Conservation (phyloP, 2,329 filamentous ascomycete species). For the Drechslerella stenobrocha region DNA sequence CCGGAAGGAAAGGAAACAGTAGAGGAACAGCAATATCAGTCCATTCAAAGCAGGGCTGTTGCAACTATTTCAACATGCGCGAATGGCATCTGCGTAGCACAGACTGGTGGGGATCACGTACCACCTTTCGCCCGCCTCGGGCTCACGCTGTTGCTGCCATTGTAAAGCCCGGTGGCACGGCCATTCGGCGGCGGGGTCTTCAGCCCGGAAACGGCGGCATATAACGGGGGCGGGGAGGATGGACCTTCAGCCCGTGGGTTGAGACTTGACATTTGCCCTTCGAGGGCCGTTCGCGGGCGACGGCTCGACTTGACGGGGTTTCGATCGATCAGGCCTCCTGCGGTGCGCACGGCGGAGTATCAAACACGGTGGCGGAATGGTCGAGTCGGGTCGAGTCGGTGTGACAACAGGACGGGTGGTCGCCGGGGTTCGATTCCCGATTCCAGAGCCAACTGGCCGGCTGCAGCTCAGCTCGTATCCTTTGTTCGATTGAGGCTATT, state of each 20-base stretch:
- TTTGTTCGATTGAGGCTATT: conserved; percentile 1
- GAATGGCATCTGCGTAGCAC: conserved; percentile 2
- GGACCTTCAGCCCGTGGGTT: conserved; percentile 48
- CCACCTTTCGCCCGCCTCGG: conserved; percentile 43
- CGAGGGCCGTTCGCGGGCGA: conserved; percentile 42
- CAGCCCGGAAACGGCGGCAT: conserved; percentile 43
- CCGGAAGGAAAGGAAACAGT: conserved; percentile 1
- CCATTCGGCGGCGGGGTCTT: conserved; percentile 47
- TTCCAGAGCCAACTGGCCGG: background rate
- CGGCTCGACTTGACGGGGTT: conserved; percentile 23
- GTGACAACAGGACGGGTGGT: background rate
- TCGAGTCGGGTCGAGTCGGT: background rate
- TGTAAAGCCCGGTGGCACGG: conserved; percentile 37
- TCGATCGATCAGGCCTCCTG: conserved; percentile 3
- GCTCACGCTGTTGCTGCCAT: conserved; percentile 45
- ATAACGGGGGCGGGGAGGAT: conserved; percentile 46
- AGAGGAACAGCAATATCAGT: background rate
- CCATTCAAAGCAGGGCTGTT: background rate
- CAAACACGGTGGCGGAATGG: background rate
- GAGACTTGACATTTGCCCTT: conserved; percentile 47
- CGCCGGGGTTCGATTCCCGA: background rate
- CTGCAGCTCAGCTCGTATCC: background rate
- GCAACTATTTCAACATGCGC: background rate
- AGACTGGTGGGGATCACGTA: conserved; percentile 20
- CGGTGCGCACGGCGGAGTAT: background rate